Evolutionary conservation across 1,284 basidiomycete species (phyloP).

Genomic region (Rhizoctonia solani): DNA sequence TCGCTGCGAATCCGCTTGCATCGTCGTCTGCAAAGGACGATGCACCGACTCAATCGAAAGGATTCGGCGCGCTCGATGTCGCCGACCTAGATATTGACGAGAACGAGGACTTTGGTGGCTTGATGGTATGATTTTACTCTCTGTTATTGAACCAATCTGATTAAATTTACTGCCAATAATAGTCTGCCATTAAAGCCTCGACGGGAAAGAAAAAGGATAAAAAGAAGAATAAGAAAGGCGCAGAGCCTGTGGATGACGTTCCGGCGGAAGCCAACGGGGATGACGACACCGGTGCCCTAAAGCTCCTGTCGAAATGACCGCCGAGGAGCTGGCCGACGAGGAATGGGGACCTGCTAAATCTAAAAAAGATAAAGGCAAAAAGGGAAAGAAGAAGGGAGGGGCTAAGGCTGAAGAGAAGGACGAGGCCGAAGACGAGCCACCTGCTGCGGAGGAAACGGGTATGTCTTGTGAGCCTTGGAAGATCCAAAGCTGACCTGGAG

Average conservation of each 20-base stretch:
- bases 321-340: constrained; percentile 68
- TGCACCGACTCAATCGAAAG: constrained; percentile 50
- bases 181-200: constrained; percentile 62
- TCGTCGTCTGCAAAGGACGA: constrained; percentile 52
- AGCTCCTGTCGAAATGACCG: constrained; percentile 57
- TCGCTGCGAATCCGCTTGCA: constrained; percentile 50
- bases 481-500: neutral
- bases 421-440: constrained; percentile 46
- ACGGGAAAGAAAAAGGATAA: constrained; percentile 67
- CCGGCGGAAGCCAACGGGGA: constrained; percentile 47
- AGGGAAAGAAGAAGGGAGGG: constrained; percentile 59
- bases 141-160: constrained; percentile 1
- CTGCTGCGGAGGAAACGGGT: constrained; percentile 29
- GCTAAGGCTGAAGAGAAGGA: constrained; percentile 48
- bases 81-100: constrained; percentile 57
- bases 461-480: neutral
- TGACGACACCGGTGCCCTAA: constrained; percentile 48
- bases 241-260: constrained; percentile 45
- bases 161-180: constrained; percentile 15
- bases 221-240: constrained; percentile 59
- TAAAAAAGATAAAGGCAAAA: constrained; percentile 55
- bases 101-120: constrained; percentile 75
- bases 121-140: constrained; percentile 67
- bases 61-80: constrained; percentile 57
- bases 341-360: constrained; percentile 62